phyloP scores from a whole-genome alignment of 345 rosid genomes.

The Pelargonium nanum region DNA sequence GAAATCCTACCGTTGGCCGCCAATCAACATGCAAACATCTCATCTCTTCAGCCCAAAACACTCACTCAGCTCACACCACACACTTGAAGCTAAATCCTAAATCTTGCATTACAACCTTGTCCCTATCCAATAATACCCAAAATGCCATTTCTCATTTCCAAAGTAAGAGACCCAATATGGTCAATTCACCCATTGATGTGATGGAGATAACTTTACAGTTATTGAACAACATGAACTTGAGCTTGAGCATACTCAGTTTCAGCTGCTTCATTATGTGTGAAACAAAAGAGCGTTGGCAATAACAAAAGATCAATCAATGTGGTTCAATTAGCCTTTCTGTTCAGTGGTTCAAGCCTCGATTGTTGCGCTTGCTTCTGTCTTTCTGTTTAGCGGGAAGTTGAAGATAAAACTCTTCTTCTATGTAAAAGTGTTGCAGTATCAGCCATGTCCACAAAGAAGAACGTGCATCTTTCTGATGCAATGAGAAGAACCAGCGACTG shows the following conservation, averaged over 20 bases:
- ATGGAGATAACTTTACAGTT: conserved; percentile 2
- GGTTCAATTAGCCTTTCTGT: conserved; percentile 6
- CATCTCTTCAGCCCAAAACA: too few species aligned
- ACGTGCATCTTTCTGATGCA: conserved; percentile 68
- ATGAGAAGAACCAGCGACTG: conserved; percentile 96
- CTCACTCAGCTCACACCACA: neutral
- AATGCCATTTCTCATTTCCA: neutral
- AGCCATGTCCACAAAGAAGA: conserved; percentile 51
- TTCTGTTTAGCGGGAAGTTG: conserved; percentile 23
- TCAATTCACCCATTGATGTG: conserved; percentile 5
- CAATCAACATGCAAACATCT: too few species aligned
- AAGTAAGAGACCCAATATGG: neutral
- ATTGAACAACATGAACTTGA: conserved; percentile 4
- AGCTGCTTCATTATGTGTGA: conserved; percentile 7
- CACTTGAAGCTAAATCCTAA: neutral
- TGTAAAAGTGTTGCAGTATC: conserved; percentile 20
- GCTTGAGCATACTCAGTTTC: neutral
- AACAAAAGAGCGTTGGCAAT: conserved; percentile 18
- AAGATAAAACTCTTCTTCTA: too few species aligned
- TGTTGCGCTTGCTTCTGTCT: conserved; percentile 3
- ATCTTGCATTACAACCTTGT: neutral
- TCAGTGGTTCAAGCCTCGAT: neutral
- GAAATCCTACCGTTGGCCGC: too few species aligned
- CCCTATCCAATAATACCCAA: too few species aligned
- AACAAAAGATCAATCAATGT: conserved; percentile 5